phyloP scores from a whole-genome alignment of 2,329 filamentous ascomycete species.

The Pleomassaria siparia region DNA sequence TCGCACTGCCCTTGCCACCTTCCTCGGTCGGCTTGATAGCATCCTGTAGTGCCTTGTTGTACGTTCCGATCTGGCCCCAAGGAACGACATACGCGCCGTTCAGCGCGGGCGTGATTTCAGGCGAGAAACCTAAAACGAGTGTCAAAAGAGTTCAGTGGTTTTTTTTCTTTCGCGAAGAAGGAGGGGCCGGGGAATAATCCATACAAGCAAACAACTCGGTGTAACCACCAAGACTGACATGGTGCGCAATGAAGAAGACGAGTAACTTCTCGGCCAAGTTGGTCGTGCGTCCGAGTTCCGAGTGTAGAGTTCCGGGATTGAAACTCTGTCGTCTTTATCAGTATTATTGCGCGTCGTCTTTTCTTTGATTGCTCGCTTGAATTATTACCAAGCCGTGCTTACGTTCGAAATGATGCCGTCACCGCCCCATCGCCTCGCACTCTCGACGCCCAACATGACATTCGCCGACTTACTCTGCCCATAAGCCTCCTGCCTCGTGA shows the following conservation, averaged over 20 bases:
- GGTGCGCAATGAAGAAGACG: constrained; percentile 14
- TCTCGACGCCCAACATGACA: constrained; percentile 13
- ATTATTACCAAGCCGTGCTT: neutral
- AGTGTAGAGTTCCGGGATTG: constrained; percentile 12
- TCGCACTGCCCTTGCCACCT: constrained; percentile 31
- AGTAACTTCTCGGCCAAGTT: neutral
- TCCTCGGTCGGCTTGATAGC: constrained; percentile 18
- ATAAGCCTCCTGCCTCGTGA: constrained; percentile 7
- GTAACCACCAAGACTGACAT: constrained; percentile 47
- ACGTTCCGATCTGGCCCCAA: constrained; percentile 33
- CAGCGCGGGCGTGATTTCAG: constrained; percentile 46
- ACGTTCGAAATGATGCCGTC: constrained; percentile 14
- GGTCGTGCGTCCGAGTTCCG: constrained; percentile 40
- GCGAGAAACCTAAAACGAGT: constrained; percentile 25
- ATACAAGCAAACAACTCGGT: constrained; percentile 49
- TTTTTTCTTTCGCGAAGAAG: neutral
- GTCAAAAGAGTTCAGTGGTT: neutral
- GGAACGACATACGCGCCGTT: constrained; percentile 26
- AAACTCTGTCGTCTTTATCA: constrained; percentile 1
- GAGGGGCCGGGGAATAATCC: neutral
- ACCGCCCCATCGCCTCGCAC: constrained; percentile 7
- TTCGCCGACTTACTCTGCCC: constrained; percentile 17
- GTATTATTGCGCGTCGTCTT: too few species aligned
- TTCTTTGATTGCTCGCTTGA: neutral
- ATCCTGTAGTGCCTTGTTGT: constrained; percentile 28